phyloP scores from a whole-genome alignment of 768 basidiomycete genomes.

The Mycena rosella region DNA sequence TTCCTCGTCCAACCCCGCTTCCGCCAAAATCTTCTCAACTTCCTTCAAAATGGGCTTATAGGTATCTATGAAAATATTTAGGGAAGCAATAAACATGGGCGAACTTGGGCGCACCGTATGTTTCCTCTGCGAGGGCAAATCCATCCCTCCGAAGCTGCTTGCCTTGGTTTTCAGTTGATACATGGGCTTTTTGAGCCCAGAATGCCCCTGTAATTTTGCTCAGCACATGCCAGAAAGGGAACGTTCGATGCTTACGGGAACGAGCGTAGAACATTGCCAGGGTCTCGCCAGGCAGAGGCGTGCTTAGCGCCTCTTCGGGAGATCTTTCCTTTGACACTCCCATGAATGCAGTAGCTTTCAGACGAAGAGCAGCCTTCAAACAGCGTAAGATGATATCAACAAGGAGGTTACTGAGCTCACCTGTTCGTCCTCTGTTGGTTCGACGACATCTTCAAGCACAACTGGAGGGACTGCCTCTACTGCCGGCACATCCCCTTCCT shows the following conservation, averaged over 20 bases:
- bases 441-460: conserved; percentile 36
- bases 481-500: conserved; percentile 10
- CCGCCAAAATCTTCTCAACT: conserved; percentile 84
- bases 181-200: conserved; percentile 83
- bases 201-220: conserved; percentile 67
- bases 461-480: conserved; percentile 47
- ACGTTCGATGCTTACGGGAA: conserved; percentile 64
- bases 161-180: conserved; percentile 72
- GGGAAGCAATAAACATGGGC: not conserved
- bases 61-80: conserved; percentile 56
- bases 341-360: conserved; percentile 60
- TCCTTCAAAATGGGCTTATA: conserved; percentile 89
- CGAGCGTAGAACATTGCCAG: conserved; percentile 87
- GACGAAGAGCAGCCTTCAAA: conserved; percentile 48
- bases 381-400: not conserved
- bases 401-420: not conserved
- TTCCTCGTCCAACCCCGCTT: conserved; percentile 88
- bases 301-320: conserved; percentile 79
- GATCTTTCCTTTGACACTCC: conserved; percentile 75
- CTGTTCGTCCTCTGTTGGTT: conserved; percentile 40
- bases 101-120: conserved; percentile 65
- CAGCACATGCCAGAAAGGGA: not conserved
- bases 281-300: conserved; percentile 88
- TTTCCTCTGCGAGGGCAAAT: conserved; percentile 79
- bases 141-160: conserved; percentile 85